A percentile compares a stretch with the other conserved stretches of the same genome.
These are phyloP conservation scores for Guadua angustifolia DNA, from an alignment of 176 grass and related monocot species.

Conservation along the genomic window DNA sequence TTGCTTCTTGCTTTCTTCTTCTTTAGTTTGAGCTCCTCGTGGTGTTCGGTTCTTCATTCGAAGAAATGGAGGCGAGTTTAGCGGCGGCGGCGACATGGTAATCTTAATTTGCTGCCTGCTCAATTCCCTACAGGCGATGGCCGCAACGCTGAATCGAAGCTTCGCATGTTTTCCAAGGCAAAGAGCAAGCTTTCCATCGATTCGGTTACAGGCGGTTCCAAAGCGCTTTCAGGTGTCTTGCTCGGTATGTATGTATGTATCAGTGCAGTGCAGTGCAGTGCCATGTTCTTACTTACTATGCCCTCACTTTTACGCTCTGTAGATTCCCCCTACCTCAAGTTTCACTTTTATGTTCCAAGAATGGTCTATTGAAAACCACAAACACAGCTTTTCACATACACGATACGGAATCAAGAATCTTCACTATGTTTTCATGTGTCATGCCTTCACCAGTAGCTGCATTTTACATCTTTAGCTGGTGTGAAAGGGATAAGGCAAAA, in stretches of 20 bases:
- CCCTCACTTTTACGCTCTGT: not conserved
- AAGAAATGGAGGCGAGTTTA: not conserved
- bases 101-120: not conserved
- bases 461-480: not conserved
- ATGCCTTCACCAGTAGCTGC: not conserved
- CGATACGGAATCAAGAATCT: not conserved
- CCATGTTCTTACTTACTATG: not conserved
- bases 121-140: constrained; percentile 28
- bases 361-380: not conserved
- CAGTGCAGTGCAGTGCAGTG: no score
- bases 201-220: constrained; percentile 7
- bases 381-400: not conserved
- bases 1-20: not conserved
- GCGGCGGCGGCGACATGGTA: no score
- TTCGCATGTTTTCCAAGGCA: constrained; percentile 36
- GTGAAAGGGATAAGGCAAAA: not conserved
- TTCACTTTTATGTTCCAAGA: constrained; percentile 20
- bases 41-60: constrained; percentile 12
- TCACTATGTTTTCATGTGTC: not conserved
- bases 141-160: constrained; percentile 25
- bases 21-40: not conserved
- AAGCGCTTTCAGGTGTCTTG: constrained; percentile 47
- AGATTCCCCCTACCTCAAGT: not conserved
- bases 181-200: constrained; percentile 41
- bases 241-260: constrained; percentile 39